These are phyloP conservation scores for Fusarium sp. DNA, from an alignment of 2,329 filamentous ascomycete species.

Conservation along the genomic window DNA sequence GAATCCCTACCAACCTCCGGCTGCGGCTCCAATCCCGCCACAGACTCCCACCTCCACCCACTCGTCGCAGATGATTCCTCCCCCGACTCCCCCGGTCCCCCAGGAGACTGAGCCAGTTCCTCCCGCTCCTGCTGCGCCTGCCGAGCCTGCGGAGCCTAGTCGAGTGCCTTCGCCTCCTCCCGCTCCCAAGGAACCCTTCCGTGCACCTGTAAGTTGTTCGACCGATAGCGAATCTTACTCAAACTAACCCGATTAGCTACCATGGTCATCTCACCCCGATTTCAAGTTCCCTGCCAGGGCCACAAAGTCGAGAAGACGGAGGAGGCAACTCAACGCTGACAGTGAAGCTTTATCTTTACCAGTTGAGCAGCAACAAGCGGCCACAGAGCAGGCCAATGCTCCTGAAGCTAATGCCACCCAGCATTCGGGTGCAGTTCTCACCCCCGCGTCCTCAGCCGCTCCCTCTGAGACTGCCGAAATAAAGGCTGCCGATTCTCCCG, in stretches of 20 bases:
- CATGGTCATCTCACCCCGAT: constrained; percentile 66
- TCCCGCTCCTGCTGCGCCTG: constrained; percentile 39
- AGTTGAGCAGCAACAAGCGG: constrained; percentile 50
- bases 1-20: constrained; percentile 66
- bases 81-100: constrained; percentile 60
- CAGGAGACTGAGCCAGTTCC: constrained; percentile 48
- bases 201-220: constrained; percentile 56
- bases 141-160: constrained; percentile 35
- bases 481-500: constrained; percentile 47
- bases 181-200: constrained; percentile 51
- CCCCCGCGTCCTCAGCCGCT: constrained; percentile 29
- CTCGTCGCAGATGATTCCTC: constrained; percentile 54
- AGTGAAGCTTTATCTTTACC: constrained; percentile 56
- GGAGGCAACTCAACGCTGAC: constrained; percentile 52
- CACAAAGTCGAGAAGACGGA: constrained; percentile 53
- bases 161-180: constrained; percentile 40
- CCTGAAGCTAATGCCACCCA: constrained; percentile 26
- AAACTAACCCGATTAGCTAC: constrained; percentile 55
- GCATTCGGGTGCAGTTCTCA: constrained; percentile 18
- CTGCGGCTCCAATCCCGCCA: constrained; percentile 54
- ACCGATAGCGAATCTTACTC: not conserved
- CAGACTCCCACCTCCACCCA: constrained; percentile 65
- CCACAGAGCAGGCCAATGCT: constrained; percentile 41
- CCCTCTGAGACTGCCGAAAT: constrained; percentile 29
- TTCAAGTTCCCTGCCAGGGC: constrained; percentile 58